Evolutionary conservation across 495 filamentous ascomycete genomes (phyloP), one percentile per base, ranked within the genome.

Genomic region (Xylaria grammica): DNA sequence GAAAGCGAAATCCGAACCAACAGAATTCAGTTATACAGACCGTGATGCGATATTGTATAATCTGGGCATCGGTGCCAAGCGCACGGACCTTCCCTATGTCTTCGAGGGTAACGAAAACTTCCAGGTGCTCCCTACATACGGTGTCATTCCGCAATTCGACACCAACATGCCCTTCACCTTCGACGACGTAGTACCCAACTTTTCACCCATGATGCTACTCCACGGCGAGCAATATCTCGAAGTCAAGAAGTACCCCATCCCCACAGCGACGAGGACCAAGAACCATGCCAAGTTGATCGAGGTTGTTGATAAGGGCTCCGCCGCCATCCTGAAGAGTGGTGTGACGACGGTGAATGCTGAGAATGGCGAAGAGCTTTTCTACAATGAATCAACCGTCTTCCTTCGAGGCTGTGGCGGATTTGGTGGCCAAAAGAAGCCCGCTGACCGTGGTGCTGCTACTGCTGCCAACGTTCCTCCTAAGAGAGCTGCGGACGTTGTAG

Each of bases 191-290:
- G 88, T 98, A 45, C 92, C 93, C 72, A 92, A 98, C 81, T 99
- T 96, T 85, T 91, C 86, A 5, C 94, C 94, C 66, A 99, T 97
- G 96, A 97, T 98, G 94, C 87, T 99, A 54, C 89, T 99, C 20
- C 95, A 99, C 83, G 95, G 95, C 71, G 95, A 99, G 81, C 95
- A 99, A 80, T 99, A 94, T 84, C 91, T 98, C 68, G 96, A 98
- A 77, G 86, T 99, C 74, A 89, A 89, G 74, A 91, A 94, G 77
- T 97, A 87, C 82, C 95, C 96, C 52, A 93, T 99, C 77, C 95
- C 96, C 32, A 98, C 95, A 54, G 84, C 88, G 51, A 92, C 85
- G 51, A 90, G 87, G 42, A 89, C 96, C 40, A 77, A 93, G 73
- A 93, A 90, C 66, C 90, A 89, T 79, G 90, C 89, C 57, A 90